A percentile compares a stretch with the other conserved stretches of the same genome.
Conservation (phyloP, 169 alveolate genomes). For the Amoebophrya sp. region DNA sequence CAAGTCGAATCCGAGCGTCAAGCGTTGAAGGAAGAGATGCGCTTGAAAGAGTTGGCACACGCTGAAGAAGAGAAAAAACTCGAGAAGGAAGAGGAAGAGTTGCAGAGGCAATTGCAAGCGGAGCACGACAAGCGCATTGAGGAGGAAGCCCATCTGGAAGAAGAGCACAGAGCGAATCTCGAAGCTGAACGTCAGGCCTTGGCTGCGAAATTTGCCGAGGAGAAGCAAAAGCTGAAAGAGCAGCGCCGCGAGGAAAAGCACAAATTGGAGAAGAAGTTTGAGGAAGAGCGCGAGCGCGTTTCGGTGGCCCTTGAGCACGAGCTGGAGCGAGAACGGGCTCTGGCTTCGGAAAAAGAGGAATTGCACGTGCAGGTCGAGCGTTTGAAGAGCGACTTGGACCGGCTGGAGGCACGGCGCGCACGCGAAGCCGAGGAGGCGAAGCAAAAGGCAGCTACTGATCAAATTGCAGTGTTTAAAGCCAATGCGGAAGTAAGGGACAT, state of each 20-base stretch:
- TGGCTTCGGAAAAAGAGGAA: no score
- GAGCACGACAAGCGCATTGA: background rate
- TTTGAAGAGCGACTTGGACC: no score
- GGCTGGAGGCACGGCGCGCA: background rate
- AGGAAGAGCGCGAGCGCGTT: no score
- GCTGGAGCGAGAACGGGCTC: no score
- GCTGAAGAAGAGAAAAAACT: background rate
- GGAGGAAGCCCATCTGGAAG: background rate
- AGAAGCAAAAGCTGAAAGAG: background rate
- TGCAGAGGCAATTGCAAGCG: background rate
- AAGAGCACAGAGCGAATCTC: background rate
- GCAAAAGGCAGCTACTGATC: background rate
- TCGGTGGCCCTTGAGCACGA: no score
- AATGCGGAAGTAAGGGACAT: no score
- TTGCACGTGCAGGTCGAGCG: no score
- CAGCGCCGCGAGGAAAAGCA: background rate
- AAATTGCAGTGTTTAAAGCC: no score
- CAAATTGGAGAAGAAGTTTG: no score
- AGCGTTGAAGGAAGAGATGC: background rate
- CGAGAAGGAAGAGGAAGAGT: background rate
- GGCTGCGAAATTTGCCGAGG: no score
- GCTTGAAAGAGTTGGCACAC: background rate
- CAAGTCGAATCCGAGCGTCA: background rate
- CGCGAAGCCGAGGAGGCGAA: background rate
- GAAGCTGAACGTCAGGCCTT: no score